These are phyloP conservation scores for Capsicum baccatum DNA, from an alignment of 257 asterid species.

Conservation along the genomic window DNA sequence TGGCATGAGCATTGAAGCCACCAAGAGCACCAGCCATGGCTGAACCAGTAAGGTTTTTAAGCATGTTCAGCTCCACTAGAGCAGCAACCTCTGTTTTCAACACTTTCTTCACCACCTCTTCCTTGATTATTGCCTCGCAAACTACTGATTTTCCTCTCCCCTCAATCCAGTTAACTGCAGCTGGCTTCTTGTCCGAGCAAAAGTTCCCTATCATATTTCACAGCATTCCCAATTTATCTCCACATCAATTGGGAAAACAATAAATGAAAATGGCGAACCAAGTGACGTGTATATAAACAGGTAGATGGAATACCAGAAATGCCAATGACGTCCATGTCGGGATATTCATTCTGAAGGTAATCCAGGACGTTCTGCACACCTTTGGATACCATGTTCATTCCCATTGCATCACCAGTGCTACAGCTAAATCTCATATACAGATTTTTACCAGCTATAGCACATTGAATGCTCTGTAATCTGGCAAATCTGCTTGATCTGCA, in stretches of 20 bases:
- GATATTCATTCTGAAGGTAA: constrained; percentile 50
- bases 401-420: constrained; percentile 72
- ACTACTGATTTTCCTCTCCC: constrained; percentile 63
- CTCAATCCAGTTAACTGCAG: constrained; percentile 67
- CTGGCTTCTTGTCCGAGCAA: constrained; percentile 62
- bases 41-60: constrained; percentile 57
- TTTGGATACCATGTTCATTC: constrained; percentile 67
- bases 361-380: constrained; percentile 64
- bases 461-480: constrained; percentile 49
- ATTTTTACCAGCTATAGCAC: constrained; percentile 64
- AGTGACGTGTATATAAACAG: not conserved
- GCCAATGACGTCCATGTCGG: constrained; percentile 64
- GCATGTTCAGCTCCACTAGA: constrained; percentile 59
- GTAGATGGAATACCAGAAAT: constrained; percentile 49
- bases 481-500: constrained; percentile 63
- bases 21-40: constrained; percentile 66
- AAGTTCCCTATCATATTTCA: constrained; percentile 41
- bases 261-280: not conserved
- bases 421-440: constrained; percentile 55
- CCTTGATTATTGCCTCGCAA: constrained; percentile 58
- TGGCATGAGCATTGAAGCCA: constrained; percentile 66
- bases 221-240: not conserved
- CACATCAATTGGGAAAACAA: not conserved
- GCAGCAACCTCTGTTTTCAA: constrained; percentile 58
- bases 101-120: constrained; percentile 55